phyloP scores from a whole-genome alignment of 1,284 basidiomycete genomes.

The Irpex rosettiformis region DNA sequence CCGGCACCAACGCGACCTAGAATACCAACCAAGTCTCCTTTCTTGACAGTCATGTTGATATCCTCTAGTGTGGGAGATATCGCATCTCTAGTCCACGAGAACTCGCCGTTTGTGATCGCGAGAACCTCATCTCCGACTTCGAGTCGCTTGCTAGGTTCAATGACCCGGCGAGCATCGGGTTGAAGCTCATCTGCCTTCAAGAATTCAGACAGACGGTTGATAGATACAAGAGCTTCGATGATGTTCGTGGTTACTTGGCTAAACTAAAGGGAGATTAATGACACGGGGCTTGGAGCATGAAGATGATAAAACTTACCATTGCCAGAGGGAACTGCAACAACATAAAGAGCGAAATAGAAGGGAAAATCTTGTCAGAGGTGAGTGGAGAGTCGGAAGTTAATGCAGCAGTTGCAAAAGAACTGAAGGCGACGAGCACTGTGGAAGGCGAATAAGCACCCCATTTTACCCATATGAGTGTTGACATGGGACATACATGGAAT shows the following conservation, averaged over 20 bases:
- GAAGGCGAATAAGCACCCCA: constrained; percentile 15
- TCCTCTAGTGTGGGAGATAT: constrained; percentile 69
- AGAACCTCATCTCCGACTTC: constrained; percentile 69
- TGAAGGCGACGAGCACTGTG: constrained; percentile 79
- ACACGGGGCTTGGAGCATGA: neutral
- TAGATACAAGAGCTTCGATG: constrained; percentile 85
- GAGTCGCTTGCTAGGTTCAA: constrained; percentile 37
- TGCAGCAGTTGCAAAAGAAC: constrained; percentile 83
- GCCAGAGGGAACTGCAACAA: constrained; percentile 86
- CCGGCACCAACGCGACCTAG: constrained; percentile 92
- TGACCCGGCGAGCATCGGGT: constrained; percentile 58
- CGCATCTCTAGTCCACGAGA: constrained; percentile 67
- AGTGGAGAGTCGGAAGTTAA: constrained; percentile 67
- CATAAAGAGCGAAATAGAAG: constrained; percentile 91
- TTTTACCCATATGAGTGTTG: constrained; percentile 18
- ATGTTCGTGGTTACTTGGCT: constrained; percentile 72
- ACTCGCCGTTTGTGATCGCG: constrained; percentile 70
- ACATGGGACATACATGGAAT: constrained; percentile 45
- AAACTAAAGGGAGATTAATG: constrained; percentile 39
- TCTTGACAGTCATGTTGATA: constrained; percentile 72
- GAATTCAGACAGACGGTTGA: constrained; percentile 78
- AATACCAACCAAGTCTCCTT: constrained; percentile 86
- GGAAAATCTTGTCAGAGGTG: constrained; percentile 92
- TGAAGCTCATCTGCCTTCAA: constrained; percentile 82
- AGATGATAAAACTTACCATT: constrained; percentile 50